These are phyloP conservation scores for Tetrahymena borealis DNA, from an alignment of 73 alveolate genomes.

Conservation along the genomic window DNA sequence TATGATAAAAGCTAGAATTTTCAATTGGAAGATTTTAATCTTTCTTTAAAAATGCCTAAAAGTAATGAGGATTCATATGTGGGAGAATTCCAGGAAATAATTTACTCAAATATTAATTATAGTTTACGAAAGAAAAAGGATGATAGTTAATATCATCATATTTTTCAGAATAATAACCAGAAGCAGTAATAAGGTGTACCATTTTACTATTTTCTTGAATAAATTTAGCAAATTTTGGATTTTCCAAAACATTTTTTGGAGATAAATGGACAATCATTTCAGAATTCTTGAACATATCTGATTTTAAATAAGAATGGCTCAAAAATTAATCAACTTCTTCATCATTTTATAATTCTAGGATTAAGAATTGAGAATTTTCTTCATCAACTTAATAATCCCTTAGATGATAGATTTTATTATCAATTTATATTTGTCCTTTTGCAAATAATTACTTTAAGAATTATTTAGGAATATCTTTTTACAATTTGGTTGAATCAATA, in stretches of 20 bases:
- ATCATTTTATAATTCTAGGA: background rate
- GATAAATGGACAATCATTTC: background rate
- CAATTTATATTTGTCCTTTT: background rate
- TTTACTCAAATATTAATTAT: background rate
- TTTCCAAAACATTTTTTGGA: background rate
- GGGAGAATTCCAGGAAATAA: background rate
- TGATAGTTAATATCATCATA: background rate
- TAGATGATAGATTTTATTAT: background rate
- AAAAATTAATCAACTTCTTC: background rate
- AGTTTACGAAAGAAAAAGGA: background rate
- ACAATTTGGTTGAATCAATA: too few species aligned
- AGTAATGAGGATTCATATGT: background rate
- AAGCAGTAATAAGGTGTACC: background rate
- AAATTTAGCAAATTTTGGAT: background rate
- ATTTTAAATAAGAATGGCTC: background rate
- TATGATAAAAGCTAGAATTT: background rate
- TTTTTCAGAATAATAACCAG: background rate
- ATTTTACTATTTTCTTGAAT: background rate
- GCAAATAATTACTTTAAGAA: background rate
- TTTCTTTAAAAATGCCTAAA: background rate
- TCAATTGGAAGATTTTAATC: too few species aligned
- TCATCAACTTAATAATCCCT: background rate
- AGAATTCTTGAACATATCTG: background rate
- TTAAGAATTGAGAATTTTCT: background rate
- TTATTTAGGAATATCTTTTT: background rate